These are phyloP conservation scores for Wallemia mellicola DNA, from an alignment of 1,284 basidiomycete species.

Conservation along the genomic window DNA sequence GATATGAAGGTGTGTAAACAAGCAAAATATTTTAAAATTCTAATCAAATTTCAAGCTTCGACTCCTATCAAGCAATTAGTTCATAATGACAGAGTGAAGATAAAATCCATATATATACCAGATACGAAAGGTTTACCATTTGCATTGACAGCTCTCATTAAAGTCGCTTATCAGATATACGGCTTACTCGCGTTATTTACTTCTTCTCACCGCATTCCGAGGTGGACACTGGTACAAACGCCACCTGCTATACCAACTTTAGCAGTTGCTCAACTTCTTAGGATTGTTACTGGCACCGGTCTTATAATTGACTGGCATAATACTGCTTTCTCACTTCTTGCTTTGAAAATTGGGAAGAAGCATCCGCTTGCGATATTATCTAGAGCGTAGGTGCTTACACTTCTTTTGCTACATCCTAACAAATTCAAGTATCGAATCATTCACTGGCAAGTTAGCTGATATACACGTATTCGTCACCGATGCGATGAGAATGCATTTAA, in stretches of 20 bases:
- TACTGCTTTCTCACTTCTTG: slow-evolving; percentile 74
- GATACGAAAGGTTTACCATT: slow-evolving; percentile 38
- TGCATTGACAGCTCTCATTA: slow-evolving; percentile 18
- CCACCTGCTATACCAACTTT: slow-evolving; percentile 90
- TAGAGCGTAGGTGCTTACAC: slow-evolving; percentile 24
- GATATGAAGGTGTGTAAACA: slow-evolving; percentile 37
- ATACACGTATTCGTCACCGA: slow-evolving; percentile 81
- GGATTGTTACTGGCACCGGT: slow-evolving; percentile 35
- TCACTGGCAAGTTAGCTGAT: slow-evolving; percentile 14
- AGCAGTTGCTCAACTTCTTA: slow-evolving; percentile 46
- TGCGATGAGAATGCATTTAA: slow-evolving; percentile 47
- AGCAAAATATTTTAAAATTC: background rate
- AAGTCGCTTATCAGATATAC: slow-evolving; percentile 56
- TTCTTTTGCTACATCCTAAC: background rate
- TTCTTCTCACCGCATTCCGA: slow-evolving; percentile 1
- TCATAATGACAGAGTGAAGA: background rate
- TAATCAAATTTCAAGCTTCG: background rate
- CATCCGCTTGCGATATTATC: slow-evolving; percentile 45
- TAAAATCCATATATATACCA: background rate
- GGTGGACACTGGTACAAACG: slow-evolving; percentile 28
- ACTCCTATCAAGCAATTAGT: background rate
- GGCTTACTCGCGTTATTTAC: background rate
- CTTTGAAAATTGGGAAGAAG: slow-evolving; percentile 35
- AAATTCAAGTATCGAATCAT: background rate
- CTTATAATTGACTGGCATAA: slow-evolving; percentile 99